phyloP scores from a whole-genome alignment of 2,329 filamentous ascomycete species.

The Blastomyces gilchristii region DNA sequence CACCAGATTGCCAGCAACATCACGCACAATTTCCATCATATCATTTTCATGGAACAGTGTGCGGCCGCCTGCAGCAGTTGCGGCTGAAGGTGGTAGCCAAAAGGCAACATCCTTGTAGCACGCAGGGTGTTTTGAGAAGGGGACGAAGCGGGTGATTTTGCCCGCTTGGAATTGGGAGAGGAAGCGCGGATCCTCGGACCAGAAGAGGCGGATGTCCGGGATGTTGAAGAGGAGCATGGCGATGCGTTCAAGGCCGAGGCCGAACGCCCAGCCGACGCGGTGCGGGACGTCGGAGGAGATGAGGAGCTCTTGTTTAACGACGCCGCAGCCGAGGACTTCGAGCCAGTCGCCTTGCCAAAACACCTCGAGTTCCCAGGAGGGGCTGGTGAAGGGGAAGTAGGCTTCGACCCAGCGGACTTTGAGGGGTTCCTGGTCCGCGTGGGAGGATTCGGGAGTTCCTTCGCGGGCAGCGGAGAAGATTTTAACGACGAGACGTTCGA shows the following conservation, averaged over 20 bases:
- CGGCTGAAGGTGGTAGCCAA: conserved; percentile 54
- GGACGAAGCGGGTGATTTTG: conserved; percentile 56
- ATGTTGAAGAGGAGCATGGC: conserved; percentile 97
- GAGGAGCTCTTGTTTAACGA: conserved; percentile 74
- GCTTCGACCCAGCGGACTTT: conserved; percentile 90
- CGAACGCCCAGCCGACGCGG: conserved; percentile 89
- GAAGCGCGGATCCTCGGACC: conserved; percentile 78
- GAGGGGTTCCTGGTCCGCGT: conserved; percentile 57
- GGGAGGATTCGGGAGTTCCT: conserved; percentile 37
- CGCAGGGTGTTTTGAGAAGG: conserved; percentile 84
- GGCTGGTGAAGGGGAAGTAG: conserved; percentile 94
- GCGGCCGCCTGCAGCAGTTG: conserved; percentile 30
- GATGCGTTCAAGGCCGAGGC: conserved; percentile 84
- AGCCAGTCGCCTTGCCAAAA: conserved; percentile 93
- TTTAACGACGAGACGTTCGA: conserved; percentile 82
- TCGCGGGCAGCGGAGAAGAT: conserved; percentile 71
- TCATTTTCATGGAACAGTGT: conserved; percentile 80
- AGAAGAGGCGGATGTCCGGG: conserved; percentile 92
- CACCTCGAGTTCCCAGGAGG: conserved; percentile 92
- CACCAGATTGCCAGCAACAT: conserved; percentile 68
- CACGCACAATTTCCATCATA: conserved; percentile 87
- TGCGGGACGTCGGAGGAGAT: conserved; percentile 63
- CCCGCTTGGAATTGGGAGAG: conserved; percentile 63
- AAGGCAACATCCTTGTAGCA: conserved; percentile 92
- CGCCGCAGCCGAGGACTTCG: conserved; percentile 85